Percentiles rank a stretch among this genome's conserved stretches.
These are phyloP conservation scores for Arthromyces matolae DNA, from an alignment of 768 basidiomycete genomes.

Conservation along the genomic window DNA sequence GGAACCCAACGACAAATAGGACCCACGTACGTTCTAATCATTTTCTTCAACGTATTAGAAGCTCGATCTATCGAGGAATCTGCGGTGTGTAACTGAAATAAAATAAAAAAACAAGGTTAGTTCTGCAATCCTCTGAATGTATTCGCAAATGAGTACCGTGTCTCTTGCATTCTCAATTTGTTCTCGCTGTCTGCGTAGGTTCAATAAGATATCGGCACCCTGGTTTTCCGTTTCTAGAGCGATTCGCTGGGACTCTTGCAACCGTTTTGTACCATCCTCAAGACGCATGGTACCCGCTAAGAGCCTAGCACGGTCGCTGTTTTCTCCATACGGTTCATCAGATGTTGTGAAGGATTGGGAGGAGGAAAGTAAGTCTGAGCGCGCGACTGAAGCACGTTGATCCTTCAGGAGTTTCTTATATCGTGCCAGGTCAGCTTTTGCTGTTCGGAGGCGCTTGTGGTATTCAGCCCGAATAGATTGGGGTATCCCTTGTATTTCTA, in stretches of 20 bases:
- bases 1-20: slow-evolving; percentile 11
- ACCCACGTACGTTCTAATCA: slow-evolving; percentile 82
- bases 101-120: slow-evolving; percentile 1
- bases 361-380: slow-evolving; percentile 73
- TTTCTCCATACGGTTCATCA: slow-evolving; percentile 76
- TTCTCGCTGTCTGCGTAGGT: slow-evolving; percentile 83
- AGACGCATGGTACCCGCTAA: slow-evolving; percentile 75
- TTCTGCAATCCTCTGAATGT: not conserved
- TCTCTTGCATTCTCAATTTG: slow-evolving; percentile 92
- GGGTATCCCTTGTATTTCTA: slow-evolving; percentile 94
- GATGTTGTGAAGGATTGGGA: slow-evolving; percentile 42
- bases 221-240: slow-evolving; percentile 96
- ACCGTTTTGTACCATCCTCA: slow-evolving; percentile 77
- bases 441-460: slow-evolving; percentile 65
- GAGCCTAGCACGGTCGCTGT: slow-evolving; percentile 74
- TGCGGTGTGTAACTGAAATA: slow-evolving; percentile 69
- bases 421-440: slow-evolving; percentile 70
- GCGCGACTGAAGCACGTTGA: slow-evolving; percentile 61
- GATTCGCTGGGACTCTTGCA: slow-evolving; percentile 88
- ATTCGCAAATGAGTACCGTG: slow-evolving; percentile 50
- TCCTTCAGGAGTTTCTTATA: slow-evolving; percentile 84
- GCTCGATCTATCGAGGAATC: slow-evolving; percentile 90
- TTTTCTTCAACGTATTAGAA: slow-evolving; percentile 87
- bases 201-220: slow-evolving; percentile 87
- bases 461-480: slow-evolving; percentile 78